Evolutionary conservation across 441 rosid genomes (phyloP).

Genomic region (Gossypium schwendimanii): DNA sequence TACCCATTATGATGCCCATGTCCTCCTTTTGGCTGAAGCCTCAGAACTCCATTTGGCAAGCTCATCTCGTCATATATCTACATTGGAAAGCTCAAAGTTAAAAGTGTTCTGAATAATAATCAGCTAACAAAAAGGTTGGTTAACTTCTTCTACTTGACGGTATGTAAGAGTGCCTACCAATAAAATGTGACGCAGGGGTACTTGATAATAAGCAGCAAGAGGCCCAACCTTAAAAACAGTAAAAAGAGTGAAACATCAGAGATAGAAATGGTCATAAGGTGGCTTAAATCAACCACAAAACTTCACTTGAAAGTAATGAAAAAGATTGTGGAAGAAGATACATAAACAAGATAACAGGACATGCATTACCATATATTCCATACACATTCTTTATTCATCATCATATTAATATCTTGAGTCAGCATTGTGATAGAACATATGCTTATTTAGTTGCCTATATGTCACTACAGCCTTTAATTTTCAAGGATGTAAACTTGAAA

Average conservation of each 20-base stretch:
- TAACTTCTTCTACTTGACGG: slow-evolving; percentile 7
- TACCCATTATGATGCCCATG: slow-evolving; percentile 91
- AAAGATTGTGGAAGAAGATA: neutral
- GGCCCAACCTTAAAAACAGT: slow-evolving; percentile 60
- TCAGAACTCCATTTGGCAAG: slow-evolving; percentile 77
- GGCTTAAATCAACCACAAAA: neutral
- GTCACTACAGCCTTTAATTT: neutral
- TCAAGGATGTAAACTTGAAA: neutral
- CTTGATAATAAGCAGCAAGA: slow-evolving; percentile 79
- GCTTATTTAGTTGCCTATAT: neutral
- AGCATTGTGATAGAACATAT: neutral
- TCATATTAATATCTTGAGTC: neutral
- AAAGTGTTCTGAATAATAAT: neutral
- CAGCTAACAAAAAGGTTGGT: neutral
- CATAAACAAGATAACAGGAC: neutral
- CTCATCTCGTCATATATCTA: slow-evolving; percentile 87
- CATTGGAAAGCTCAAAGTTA: slow-evolving; percentile 14
- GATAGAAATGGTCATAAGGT: slow-evolving; percentile 1
- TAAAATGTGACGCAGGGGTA: slow-evolving; percentile 84
- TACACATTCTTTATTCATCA: neutral
- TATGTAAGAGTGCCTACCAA: slow-evolving; percentile 38
- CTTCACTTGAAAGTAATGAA: neutral
- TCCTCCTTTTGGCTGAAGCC: slow-evolving; percentile 91
- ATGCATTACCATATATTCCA: neutral
- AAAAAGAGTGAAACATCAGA: slow-evolving; percentile 16